Evolutionary conservation across 495 filamentous ascomycete genomes (phyloP).

Genomic region (Evernia prunastri): DNA sequence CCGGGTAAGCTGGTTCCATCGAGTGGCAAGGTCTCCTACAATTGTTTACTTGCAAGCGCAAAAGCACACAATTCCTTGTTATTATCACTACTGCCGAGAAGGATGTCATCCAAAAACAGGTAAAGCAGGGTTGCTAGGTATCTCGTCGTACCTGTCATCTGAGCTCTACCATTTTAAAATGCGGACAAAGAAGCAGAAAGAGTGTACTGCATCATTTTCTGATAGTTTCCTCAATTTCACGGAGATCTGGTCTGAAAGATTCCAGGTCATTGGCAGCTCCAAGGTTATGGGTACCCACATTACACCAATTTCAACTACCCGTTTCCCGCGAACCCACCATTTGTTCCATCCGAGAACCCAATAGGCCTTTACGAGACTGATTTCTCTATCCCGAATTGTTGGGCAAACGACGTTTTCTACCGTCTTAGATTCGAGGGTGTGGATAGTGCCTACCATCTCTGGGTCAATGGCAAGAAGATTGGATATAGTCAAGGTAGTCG

Average conservation of each 20-base stretch:
- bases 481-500: slow-evolving; percentile 62
- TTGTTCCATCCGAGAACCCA: slow-evolving; percentile 52
- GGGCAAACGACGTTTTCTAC: slow-evolving; percentile 39
- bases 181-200: background rate
- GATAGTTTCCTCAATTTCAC: background rate
- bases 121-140: background rate
- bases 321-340: slow-evolving; percentile 54
- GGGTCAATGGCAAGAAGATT: slow-evolving; percentile 51
- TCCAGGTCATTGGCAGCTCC: slow-evolving; percentile 60
- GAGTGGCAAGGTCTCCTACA: background rate
- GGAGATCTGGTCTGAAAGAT: background rate
- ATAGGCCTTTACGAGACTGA: slow-evolving; percentile 53
- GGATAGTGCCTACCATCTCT: slow-evolving; percentile 60
- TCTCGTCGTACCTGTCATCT: background rate
- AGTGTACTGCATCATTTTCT: background rate
- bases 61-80: background rate
- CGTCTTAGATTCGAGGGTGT: slow-evolving; percentile 61
- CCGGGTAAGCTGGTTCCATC: slow-evolving; percentile 30
- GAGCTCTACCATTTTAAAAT: background rate
- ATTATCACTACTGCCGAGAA: background rate
- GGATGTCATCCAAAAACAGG: background rate
- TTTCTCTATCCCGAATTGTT: slow-evolving; percentile 43
- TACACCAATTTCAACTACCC: slow-evolving; percentile 61
- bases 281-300: slow-evolving; percentile 57
- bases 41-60: background rate